Conservation (phyloP, 2,329 filamentous ascomycete species). For the Uncinocarpus reesii region DNA sequence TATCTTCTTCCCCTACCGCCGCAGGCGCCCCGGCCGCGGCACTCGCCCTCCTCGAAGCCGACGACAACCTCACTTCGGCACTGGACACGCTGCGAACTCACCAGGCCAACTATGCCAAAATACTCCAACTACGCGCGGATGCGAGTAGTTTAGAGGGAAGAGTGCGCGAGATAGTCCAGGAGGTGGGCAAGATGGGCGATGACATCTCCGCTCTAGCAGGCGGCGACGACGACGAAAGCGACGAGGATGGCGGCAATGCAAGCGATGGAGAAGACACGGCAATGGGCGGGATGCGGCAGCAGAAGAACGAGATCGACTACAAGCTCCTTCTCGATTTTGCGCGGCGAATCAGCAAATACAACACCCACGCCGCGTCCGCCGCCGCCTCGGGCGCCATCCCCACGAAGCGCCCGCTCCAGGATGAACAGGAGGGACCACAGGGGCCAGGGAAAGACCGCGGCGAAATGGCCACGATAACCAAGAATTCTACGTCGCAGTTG, state of each 20-base stretch:
- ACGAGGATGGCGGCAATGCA: conserved; percentile 18
- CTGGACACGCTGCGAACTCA: conserved; percentile 35
- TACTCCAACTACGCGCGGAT: conserved; percentile 33
- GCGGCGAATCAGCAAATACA: conserved; percentile 40
- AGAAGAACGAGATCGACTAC: conserved; percentile 34
- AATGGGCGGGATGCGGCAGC: conserved; percentile 15
- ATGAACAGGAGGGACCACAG: neutral
- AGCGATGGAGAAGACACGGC: conserved; percentile 17
- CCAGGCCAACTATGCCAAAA: conserved; percentile 37
- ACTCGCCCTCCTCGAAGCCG: conserved; percentile 32
- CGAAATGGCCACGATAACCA: neutral
- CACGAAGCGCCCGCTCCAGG: conserved; percentile 7
- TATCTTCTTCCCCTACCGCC: conserved; percentile 37
- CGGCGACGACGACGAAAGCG: conserved; percentile 22
- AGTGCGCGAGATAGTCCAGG: conserved; percentile 34
- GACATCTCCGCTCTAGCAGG: conserved; percentile 29
- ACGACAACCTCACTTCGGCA: conserved; percentile 34
- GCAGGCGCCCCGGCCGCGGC: conserved; percentile 35
- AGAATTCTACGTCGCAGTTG: conserved; percentile 27
- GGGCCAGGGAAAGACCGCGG: neutral
- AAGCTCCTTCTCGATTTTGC: conserved; percentile 37
- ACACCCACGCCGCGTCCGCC: conserved; percentile 36
- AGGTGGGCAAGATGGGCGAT: conserved; percentile 32
- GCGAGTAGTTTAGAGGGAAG: conserved; percentile 32
- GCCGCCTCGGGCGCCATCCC: conserved; percentile 26